Percentiles rank a stretch among this genome's conserved stretches.
Conservation (phyloP, 2,329 filamentous ascomycete genomes). For the Penicillium corylophilum region DNA sequence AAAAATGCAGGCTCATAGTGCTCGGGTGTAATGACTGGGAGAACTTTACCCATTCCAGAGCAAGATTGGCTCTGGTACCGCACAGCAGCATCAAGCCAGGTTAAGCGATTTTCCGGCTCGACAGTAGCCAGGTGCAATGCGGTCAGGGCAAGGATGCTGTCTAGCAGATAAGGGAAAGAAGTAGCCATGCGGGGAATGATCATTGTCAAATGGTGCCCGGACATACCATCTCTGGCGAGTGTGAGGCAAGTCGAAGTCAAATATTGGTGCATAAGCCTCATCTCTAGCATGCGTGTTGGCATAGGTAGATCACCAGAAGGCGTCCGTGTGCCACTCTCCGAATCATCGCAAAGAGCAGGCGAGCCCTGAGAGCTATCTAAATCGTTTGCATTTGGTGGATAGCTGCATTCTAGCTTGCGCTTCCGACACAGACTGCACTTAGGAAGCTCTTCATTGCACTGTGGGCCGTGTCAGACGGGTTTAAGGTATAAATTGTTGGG, state of each 20-base stretch:
- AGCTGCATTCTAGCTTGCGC: conserved; percentile 38
- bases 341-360: conserved; percentile 20
- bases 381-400: conserved; percentile 26
- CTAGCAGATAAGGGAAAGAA: conserved; percentile 45
- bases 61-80: conserved; percentile 40
- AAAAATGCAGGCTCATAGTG: conserved; percentile 46
- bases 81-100: conserved; percentile 36
- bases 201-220: conserved; percentile 35
- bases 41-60: conserved; percentile 33
- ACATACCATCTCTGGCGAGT: conserved; percentile 30
- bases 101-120: conserved; percentile 30
- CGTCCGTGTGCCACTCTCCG: conserved; percentile 10
- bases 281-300: conserved; percentile 33
- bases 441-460: conserved; percentile 42
- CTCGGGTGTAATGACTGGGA: conserved; percentile 38
- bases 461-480: conserved; percentile 3
- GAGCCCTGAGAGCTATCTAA: conserved; percentile 24
- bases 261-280: conserved; percentile 41
- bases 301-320: conserved; percentile 14
- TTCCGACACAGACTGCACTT: conserved; percentile 39
- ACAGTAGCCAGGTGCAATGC: conserved; percentile 46
- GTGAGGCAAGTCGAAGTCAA: conserved; percentile 37
- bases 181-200: conserved; percentile 40
- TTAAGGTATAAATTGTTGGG: not conserved
- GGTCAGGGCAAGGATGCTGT: conserved; percentile 45